Evolutionary conservation across 768 basidiomycete genomes (phyloP).

Genomic region (Mycena rosella): DNA sequence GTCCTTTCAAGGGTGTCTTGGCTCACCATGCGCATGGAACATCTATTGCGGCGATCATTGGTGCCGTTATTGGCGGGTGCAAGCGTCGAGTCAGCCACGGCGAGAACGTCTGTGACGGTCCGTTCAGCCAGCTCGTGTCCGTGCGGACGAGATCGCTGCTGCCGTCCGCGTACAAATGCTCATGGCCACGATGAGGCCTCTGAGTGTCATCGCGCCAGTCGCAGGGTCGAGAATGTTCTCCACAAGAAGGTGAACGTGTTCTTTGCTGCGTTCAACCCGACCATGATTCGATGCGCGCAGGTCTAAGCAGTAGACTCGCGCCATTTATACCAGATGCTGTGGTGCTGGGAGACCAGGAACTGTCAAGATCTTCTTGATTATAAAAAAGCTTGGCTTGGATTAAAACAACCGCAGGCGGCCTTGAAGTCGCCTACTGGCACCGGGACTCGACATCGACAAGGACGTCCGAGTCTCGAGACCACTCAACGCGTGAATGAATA

Average conservation of each 20-base stretch:
- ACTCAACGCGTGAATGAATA: no score
- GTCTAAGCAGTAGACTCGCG: not conserved
- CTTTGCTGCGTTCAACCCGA: conserved; percentile 3
- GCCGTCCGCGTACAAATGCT: conserved; percentile 13
- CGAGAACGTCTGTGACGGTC: conserved; percentile 8
- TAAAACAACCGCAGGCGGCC: no score
- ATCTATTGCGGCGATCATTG: not conserved
- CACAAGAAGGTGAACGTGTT: conserved; percentile 21
- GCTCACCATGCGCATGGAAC: no score
- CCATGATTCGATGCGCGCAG: conserved; percentile 12
- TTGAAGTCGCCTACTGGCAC: no score
- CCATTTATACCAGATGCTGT: no score
- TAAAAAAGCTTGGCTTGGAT: no score
- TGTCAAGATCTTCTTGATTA: no score
- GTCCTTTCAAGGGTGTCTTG: no score
- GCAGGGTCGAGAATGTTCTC: conserved; percentile 2
- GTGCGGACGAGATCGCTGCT: conserved; percentile 20
- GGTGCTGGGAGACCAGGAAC: no score
- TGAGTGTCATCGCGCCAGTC: not conserved
- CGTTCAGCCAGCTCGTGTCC: conserved; percentile 27
- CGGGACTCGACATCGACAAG: no score
- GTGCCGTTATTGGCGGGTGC: conserved; percentile 9
- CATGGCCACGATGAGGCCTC: conserved; percentile 21
- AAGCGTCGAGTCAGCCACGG: conserved; percentile 9
- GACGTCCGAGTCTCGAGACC: no score